Conservation (phyloP, 306 rosid species). For the Delonix regia region DNA sequence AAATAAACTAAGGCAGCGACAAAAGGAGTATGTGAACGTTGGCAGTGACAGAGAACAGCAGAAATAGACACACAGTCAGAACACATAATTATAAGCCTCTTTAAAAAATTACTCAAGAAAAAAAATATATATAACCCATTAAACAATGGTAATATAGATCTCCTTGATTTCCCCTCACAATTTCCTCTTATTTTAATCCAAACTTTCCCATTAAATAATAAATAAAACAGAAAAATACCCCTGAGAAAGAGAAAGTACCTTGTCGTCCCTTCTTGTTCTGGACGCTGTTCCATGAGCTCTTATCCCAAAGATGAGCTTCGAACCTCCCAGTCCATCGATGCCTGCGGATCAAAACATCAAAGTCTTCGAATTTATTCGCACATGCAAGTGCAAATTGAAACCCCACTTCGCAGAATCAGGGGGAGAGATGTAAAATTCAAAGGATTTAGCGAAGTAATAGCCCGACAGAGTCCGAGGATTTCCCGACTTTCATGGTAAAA, state of each 20-base stretch:
- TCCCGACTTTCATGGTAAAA: neutral
- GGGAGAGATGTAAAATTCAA: neutral
- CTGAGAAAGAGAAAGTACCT: constrained; percentile 47
- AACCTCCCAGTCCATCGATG: constrained; percentile 98
- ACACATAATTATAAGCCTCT: constrained; percentile 20
- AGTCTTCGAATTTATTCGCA: neutral
- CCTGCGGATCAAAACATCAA: constrained; percentile 44
- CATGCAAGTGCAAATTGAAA: constrained; percentile 28
- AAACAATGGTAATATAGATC: constrained; percentile 49
- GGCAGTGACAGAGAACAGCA: constrained; percentile 57
- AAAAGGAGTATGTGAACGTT: constrained; percentile 57
- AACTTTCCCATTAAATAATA: neutral
- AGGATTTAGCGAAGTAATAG: too few relatives aligned
- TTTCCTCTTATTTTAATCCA: constrained; percentile 21
- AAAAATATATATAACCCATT: neutral
- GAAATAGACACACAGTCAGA: constrained; percentile 65
- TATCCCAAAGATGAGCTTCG: constrained; percentile 99
- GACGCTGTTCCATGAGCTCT: constrained; percentile 79
- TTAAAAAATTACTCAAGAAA: neutral
- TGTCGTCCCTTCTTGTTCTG: constrained; percentile 94
- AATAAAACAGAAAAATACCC: neutral
- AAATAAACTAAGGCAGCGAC: constrained; percentile 87
- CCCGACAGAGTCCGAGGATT: too few relatives aligned
- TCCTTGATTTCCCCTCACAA: constrained; percentile 48
- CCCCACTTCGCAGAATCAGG: too few relatives aligned